A percentile compares a stretch with the other conserved stretches of the same genome.
Evolutionary conservation across 78 protist genomes (phyloP).

Genomic region (Cavenderia fasciculata): DNA sequence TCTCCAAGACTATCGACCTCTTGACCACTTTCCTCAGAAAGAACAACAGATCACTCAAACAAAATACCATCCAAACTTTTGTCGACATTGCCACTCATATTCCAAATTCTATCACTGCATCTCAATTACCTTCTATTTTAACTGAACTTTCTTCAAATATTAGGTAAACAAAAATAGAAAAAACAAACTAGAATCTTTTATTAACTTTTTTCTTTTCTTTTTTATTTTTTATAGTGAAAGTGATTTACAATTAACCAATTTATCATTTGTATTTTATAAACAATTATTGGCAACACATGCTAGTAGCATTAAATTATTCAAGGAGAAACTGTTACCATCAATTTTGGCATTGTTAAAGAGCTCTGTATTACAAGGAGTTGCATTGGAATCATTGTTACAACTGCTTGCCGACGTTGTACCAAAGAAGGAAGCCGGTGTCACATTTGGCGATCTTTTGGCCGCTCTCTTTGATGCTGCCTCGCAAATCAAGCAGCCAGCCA

Average conservation of each 20-base stretch:
- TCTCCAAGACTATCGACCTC: constrained; percentile 26
- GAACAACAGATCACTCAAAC: constrained; percentile 66
- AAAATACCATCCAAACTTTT: constrained; percentile 48
- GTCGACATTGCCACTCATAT: constrained; percentile 29
- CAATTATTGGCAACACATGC: constrained; percentile 34
- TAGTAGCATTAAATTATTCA: not conserved
- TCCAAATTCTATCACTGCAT: not conserved
- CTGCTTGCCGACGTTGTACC: constrained; percentile 63
- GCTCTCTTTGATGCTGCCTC: constrained; percentile 22
- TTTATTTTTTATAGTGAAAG: constrained; percentile 52
- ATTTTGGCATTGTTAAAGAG: constrained; percentile 62
- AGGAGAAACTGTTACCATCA: constrained; percentile 69
- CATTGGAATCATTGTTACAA: constrained; percentile 78
- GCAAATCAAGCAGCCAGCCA: constrained; percentile 57
- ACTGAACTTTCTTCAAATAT: constrained; percentile 23
- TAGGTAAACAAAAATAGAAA: not conserved
- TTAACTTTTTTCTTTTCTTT: not conserved
- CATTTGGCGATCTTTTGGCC: constrained; percentile 14
- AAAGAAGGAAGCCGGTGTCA: constrained; percentile 29
- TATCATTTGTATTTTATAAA: constrained; percentile 65
- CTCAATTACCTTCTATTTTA: constrained; percentile 17
- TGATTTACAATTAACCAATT: constrained; percentile 86
- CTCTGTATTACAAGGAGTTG: constrained; percentile 91
- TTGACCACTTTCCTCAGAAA: constrained; percentile 65
- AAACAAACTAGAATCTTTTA: not conserved